Evolutionary conservation across 495 filamentous ascomycete species (phyloP).

Genomic region (Podospora tetraspora): DNA sequence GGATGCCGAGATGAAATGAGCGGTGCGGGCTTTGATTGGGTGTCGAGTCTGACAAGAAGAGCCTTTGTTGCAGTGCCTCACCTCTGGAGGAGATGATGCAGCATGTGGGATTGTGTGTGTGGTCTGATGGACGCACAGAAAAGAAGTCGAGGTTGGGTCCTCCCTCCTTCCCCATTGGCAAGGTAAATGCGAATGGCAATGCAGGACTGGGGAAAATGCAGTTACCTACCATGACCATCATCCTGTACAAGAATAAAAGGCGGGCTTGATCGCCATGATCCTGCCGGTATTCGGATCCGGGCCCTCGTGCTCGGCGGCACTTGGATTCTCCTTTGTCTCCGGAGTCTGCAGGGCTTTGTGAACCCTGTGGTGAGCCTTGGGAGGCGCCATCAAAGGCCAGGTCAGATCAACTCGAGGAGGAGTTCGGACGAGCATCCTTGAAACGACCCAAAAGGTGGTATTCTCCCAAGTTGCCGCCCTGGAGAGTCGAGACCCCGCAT

Average conservation of each 20-base stretch:
- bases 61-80: background rate
- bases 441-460: background rate
- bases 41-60: background rate
- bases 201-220: background rate
- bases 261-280: background rate
- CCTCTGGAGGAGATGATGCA: background rate
- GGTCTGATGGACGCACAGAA: background rate
- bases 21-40: background rate
- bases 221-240: background rate
- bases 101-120: background rate
- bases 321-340: background rate
- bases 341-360: background rate
- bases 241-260: background rate
- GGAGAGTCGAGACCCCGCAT: background rate
- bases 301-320: background rate
- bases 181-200: background rate
- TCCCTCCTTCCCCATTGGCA: background rate
- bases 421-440: background rate
- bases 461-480: background rate
- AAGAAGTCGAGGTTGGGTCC: background rate
- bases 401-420: background rate
- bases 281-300: background rate
- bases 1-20: background rate
- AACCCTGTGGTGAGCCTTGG: background rate
- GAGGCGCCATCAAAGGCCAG: background rate